A percentile compares a stretch with the other conserved stretches of the same genome.
phyloP scores from a whole-genome alignment of 2,329 filamentous ascomycete genomes.

The Cryphonectria radicalis region DNA sequence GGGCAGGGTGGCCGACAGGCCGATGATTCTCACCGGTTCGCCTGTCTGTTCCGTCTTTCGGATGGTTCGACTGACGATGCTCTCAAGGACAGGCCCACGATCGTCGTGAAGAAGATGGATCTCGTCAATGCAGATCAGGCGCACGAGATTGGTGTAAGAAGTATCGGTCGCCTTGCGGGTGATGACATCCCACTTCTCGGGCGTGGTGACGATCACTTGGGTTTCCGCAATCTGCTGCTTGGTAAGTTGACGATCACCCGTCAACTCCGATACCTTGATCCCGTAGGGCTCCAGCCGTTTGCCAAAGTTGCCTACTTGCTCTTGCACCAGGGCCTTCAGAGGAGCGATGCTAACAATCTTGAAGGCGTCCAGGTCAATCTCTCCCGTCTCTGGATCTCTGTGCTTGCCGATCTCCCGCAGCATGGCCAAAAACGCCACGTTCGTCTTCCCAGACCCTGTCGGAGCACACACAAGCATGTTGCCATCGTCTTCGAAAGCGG shows the following conservation, averaged over 20 bases:
- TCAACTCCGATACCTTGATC: constrained; percentile 92
- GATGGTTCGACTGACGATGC: constrained; percentile 93
- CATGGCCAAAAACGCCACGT: constrained; percentile 97
- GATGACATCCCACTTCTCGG: constrained; percentile 99
- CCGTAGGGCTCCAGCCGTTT: constrained; percentile 88
- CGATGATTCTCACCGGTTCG: constrained; percentile 88
- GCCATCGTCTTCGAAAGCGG: constrained; percentile 90
- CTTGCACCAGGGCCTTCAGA: constrained; percentile 92
- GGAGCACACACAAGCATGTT: constrained; percentile 98
- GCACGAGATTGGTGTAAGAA: constrained; percentile 96
- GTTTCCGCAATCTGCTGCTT: constrained; percentile 99
- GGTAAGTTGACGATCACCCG: constrained; percentile 95
- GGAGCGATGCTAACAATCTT: constrained; percentile 99
- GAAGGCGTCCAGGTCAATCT: constrained; percentile 93
- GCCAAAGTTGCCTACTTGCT: constrained; percentile 97
- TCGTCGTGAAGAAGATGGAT: constrained; percentile 98
- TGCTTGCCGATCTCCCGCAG: constrained; percentile 96
- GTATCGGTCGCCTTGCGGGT: constrained; percentile 96
- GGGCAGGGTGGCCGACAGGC: constrained; percentile 90
- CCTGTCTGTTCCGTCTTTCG: constrained; percentile 92
- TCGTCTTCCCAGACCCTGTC: constrained; percentile 97
- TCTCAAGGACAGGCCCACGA: constrained; percentile 93
- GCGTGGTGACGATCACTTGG: constrained; percentile 96
- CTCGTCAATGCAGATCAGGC: constrained; percentile 95
- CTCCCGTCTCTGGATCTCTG: constrained; percentile 83